Percentiles rank a stretch among this genome's conserved stretches.
phyloP scores from a whole-genome alignment of 192 early-diverging fungal genomes.

The Glomus cerebriforme region DNA sequence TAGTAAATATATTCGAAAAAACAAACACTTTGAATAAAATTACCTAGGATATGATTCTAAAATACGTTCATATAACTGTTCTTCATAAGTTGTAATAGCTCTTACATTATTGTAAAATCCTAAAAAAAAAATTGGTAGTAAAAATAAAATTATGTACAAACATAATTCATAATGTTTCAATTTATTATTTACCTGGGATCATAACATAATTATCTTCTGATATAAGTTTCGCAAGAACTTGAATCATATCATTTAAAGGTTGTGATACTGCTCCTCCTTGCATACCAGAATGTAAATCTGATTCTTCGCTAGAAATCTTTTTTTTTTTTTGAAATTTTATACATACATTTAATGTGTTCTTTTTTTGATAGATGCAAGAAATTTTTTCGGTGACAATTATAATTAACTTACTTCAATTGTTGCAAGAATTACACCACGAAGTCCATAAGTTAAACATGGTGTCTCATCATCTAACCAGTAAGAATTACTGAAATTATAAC shows the following conservation, averaged over 20 bases:
- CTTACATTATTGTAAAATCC: conserved; percentile 70
- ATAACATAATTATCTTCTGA: conserved; percentile 58
- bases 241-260: conserved; percentile 69
- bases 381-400: neutral
- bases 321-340: no score
- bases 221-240: conserved; percentile 58
- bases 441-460: conserved; percentile 78
- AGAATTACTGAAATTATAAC: conserved; percentile 58
- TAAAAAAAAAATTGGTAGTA: conserved; percentile 19
- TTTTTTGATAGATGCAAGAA: no score
- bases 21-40: neutral
- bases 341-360: no score
- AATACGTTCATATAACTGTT: conserved; percentile 61
- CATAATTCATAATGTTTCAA: neutral
- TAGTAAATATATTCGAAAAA: neutral
- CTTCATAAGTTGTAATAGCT: conserved; percentile 53
- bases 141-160: neutral
- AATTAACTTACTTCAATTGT: conserved; percentile 51
- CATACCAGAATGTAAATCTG: conserved; percentile 78
- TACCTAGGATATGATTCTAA: conserved; percentile 44
- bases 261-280: conserved; percentile 75
- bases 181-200: conserved; percentile 54
- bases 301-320: conserved; percentile 46
- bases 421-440: conserved; percentile 75
- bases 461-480: conserved; percentile 80